Percentiles rank a stretch among this genome's conserved stretches.
These are phyloP conservation scores for Delitschia confertaspora DNA, from an alignment of 495 filamentous ascomycete genomes.

Conservation along the genomic window DNA sequence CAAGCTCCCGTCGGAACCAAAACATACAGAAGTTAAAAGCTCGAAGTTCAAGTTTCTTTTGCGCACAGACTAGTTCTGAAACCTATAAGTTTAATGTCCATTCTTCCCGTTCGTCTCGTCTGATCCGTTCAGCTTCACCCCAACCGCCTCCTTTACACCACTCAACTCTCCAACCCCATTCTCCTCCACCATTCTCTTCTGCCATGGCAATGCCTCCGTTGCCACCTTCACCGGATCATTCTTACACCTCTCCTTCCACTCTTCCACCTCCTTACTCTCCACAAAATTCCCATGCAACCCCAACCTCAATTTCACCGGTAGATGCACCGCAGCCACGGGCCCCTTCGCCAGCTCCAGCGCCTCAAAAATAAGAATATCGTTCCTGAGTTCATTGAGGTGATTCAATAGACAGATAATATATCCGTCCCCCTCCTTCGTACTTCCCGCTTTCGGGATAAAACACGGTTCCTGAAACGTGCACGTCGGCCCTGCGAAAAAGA, in stretches of 20 bases:
- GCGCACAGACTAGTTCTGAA: no score
- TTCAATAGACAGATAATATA: conserved; percentile 49
- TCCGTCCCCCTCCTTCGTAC: conserved; percentile 44
- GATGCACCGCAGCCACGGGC: conserved; percentile 23
- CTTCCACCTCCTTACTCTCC: conserved; percentile 23
- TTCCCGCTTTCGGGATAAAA: conserved; percentile 43
- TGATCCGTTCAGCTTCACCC: not conserved
- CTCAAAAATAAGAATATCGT: conserved; percentile 29
- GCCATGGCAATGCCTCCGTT: conserved; percentile 23
- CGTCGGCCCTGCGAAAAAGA: conserved; percentile 23
- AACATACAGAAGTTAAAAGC: no score
- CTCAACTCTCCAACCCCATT: no score
- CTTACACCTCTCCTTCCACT: conserved; percentile 24
- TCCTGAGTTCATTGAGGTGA: conserved; percentile 31
- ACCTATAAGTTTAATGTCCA: conserved; percentile 13
- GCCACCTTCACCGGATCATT: conserved; percentile 19
- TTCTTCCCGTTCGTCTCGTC: conserved; percentile 11
- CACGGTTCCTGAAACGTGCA: conserved; percentile 46
- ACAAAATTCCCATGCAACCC: conserved; percentile 30
- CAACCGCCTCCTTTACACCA: no score
- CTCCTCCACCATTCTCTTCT: conserved; percentile 16
- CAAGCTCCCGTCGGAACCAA: no score
- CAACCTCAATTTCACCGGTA: conserved; percentile 32
- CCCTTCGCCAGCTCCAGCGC: conserved; percentile 21
- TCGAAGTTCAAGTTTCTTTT: no score